Percentiles rank a stretch among this genome's conserved stretches.
phyloP scores from a whole-genome alignment of 2,329 filamentous ascomycete genomes.

The Fusarium nurragi region DNA sequence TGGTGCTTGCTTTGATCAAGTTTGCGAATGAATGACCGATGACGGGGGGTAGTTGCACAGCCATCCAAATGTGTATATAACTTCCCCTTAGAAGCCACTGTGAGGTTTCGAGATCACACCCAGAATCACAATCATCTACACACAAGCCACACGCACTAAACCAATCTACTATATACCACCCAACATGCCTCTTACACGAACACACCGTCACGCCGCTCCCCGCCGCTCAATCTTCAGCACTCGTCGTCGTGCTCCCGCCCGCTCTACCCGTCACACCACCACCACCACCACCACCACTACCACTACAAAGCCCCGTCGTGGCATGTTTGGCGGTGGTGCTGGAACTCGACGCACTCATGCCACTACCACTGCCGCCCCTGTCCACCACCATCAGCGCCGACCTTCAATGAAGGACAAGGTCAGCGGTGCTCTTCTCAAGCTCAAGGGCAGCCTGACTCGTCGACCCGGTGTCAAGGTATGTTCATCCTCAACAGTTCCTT shows the following conservation, averaged over 20 bases:
- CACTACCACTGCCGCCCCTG: constrained; percentile 45
- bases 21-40: background rate
- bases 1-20: background rate
- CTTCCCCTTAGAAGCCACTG: background rate
- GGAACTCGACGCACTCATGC: constrained; percentile 51
- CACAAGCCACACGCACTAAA: constrained; percentile 14
- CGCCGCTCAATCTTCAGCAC: constrained; percentile 44
- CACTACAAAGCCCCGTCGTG: constrained; percentile 53
- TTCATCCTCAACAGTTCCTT: background rate
- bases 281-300: constrained; percentile 54
- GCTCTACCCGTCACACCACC: constrained; percentile 41
- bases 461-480: constrained; percentile 75
- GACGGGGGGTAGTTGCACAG: background rate
- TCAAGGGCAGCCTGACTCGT: constrained; percentile 75
- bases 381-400: constrained; percentile 73
- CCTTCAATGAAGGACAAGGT: constrained; percentile 79
- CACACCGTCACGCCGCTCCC: constrained; percentile 40
- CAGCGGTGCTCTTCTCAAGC: constrained; percentile 76
- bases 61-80: constrained; percentile 27
- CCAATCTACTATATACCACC: constrained; percentile 13
- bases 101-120: background rate
- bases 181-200: constrained; percentile 48
- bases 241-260: constrained; percentile 40
- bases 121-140: background rate
- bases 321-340: constrained; percentile 54